Base-by-base conservation (phyloP, 2,329 filamentous ascomycete species). In the Venturia nashicola region DNA sequence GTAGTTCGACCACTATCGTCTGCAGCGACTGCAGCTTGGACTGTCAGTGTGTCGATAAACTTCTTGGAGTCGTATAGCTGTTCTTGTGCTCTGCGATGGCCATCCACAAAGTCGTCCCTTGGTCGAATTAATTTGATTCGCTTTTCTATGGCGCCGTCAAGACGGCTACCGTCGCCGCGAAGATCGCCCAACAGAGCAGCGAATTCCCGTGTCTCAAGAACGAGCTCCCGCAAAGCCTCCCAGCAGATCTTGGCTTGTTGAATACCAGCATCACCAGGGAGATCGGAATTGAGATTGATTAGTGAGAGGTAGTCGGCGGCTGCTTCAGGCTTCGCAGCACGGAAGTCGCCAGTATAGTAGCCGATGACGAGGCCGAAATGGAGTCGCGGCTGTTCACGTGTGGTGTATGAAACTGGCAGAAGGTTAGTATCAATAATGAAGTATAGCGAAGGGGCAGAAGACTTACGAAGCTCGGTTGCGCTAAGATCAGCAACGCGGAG, bases 191-290 rank as follows among this genome's bases (percentile, higher is more conserved):
- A 86, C 16, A 99, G 80, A 71, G 91, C 89, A 71, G 92, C 93
- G 75, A 97, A 99, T 72, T 99, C 94, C 68, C 93, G 86, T 23
- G 92, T 96, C 77, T 99, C 94, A n/a, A 99, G 82, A 34, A 97
- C 91, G 64, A 97, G 86, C 75, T 97, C 94, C 43, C 92, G 89
- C 65, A 99, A 80, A 7, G 91, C 93, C 75, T 96, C 91, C 74
- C 97, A 91, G 75, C 93, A 97, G 44, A 97, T 83, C 59, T 83
- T 85, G 62, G 86, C 84, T 72, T 96, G 93, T 54, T 87, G 86
- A 66, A 84, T 85, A 64, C 91, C 91, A 6, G 87, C 80, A 64
- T 89, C 83, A 23, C 87, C 88, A 34, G 82, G 83, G 54, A 95
- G 80, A 73, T 97, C 93, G 61, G 87, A 84, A 72, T 97, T 97